Percentiles rank a stretch among this genome's conserved stretches.
These are phyloP conservation scores for Cercospora zeae-maydis DNA, from an alignment of 2,329 filamentous ascomycete genomes.

Conservation along the genomic window DNA sequence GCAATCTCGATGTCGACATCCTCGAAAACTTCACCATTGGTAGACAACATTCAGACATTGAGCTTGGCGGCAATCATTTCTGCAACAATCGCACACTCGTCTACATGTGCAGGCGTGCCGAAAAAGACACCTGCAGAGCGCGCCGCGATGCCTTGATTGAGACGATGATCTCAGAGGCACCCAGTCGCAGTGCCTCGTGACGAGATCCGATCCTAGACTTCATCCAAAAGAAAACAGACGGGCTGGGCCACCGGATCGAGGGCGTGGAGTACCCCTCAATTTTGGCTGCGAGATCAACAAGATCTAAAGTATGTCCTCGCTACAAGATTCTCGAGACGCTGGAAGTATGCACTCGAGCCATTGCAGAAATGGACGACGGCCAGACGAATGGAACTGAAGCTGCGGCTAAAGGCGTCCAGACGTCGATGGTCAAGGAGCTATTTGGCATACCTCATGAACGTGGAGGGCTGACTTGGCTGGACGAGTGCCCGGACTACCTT, in stretches of 20 bases:
- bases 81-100: background rate
- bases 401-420: background rate
- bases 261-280: background rate
- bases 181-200: background rate
- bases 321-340: too few species aligned
- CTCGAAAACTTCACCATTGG: background rate
- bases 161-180: background rate
- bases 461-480: slow-evolving; percentile 16
- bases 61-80: background rate
- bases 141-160: background rate
- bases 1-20: background rate
- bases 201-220: background rate
- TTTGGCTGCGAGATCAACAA: background rate
- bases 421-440: slow-evolving; percentile 15
- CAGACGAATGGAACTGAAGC: background rate
- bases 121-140: background rate
- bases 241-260: background rate
- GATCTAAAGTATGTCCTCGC: background rate
- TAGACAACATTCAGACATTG: background rate
- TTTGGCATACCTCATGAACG: slow-evolving; percentile 19
- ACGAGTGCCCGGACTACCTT: slow-evolving; percentile 15
- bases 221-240: background rate
- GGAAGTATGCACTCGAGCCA: background rate
- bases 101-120: background rate
- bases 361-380: background rate